Evolutionary conservation across 345 rosid species (phyloP), one percentile per base, ranked within the genome.

Genomic region (Eucalyptus sp.): DNA sequence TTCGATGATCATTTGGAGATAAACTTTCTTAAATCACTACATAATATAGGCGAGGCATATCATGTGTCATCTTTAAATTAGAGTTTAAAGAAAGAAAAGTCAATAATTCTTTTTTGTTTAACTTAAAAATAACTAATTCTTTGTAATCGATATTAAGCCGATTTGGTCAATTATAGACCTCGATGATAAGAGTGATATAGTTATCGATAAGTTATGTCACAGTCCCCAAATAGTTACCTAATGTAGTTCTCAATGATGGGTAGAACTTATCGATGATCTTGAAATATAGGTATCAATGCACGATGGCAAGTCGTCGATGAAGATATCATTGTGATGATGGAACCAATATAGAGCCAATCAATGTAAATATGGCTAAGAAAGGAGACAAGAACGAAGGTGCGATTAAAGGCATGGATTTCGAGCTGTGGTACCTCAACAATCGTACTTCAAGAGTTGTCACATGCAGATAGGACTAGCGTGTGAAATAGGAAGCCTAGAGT

Each of bases 391-490:
- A 13, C 0, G 7, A 68, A 68, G 44, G 10, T 17, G 43, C 7
- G 2, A 68, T 68, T 16, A 17, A 8, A 33, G 80, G 13, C 13
- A 17, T 68, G 44, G 11, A 33, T 68, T 4, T 31, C 24, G 4
- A 68, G 43, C 1, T 16, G 17, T 2, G 80, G 24, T 31, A 31
- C 22, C 43, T 17, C 43, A 31, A 66, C 10, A 8, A 5, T 31
- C 12, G 22, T 37, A 66, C 33, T 66, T 66, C 22, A 31, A 8
- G 33, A 4, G 2, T 66, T 1, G 20, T 66, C 22, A 15, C 1
- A 3, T 8, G 22, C 0, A 0, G 0, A 31, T 66, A 66, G 20
- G 17, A 66, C 0, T 15, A 1, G 11, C 12, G 0, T 4, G 22
- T 0, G 27, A n/a, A 56, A 56, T 56, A 22, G 1, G 62, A 56